Evolutionary conservation across 257 asterid species (phyloP), one percentile per base, ranked within the genome.

Genomic region (Nicotiana tabacum): DNA sequence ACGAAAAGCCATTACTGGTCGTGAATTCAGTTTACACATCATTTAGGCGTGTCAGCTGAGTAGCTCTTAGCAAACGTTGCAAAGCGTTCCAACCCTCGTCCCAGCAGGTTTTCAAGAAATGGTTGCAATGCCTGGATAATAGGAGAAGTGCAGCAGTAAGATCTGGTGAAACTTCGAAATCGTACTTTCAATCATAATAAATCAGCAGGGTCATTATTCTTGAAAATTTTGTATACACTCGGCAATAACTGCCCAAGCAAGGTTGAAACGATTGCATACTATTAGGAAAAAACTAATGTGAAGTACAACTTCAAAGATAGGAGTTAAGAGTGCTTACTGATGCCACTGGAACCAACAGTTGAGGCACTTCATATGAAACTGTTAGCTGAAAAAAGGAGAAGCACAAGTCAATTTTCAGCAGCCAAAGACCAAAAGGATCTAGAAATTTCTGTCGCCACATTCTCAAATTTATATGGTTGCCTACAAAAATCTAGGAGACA

Each of bases 281-380:
- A 13, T 46, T 15, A 29, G 1, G 17, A 39, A 58, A 32, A 33
- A 4, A 12, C 29, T 35, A 0, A 61, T 35, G 74, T 62, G 39
- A 79, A n/a, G 0, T 21, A 62, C 70, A n/a, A n/a, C 39, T 57
- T 24, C 29, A 30, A 0, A 32, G 3, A 18, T 66, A 29, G 27
- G n/a, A 30, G 66, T 48, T 84, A 79, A 17, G 76, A 74, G 70
- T 65, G 84, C 98, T 90, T 87, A 94, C 99, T 53, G 99, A 90
- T 82, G 98, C 95, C 88, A 96, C 98, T 67, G 99, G 99, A 84
- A 69, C 81, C 89, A 96, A 90, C 83, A 94, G 87, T 87, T 86
- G 95, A 80, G 97, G 98, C 74, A 94, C 95, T 93, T 96, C 99
- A 82, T 93, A 94, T n/a, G 99, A 96, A 83, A 93, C 93, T 2